Percentiles rank a stretch among this genome's conserved stretches.
These are phyloP conservation scores for Papilionanthe hybrid DNA, from an alignment of 116 monocot genomes.

Conservation along the genomic window DNA sequence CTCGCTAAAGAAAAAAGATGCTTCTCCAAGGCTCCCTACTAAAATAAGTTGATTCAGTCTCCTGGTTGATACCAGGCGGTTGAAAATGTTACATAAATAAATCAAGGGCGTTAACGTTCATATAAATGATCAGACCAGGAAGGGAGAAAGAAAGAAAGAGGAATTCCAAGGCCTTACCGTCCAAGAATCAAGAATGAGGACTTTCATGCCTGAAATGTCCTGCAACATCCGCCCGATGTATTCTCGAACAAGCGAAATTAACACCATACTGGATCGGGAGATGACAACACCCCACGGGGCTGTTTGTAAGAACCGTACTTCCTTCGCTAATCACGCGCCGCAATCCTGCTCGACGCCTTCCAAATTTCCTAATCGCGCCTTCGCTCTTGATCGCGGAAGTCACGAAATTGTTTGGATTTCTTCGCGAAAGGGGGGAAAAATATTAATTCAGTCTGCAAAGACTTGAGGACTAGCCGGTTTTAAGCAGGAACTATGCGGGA, in stretches of 20 bases:
- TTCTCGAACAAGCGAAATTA: slow-evolving; percentile 62
- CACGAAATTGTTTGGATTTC: no score
- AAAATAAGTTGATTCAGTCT: neutral
- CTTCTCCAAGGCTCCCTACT: neutral
- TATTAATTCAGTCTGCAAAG: no score
- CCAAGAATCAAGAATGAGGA: slow-evolving; percentile 81
- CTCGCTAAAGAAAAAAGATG: neutral
- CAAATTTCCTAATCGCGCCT: no score
- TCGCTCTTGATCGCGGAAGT: no score
- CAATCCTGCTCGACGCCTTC: no score
- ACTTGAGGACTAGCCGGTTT: no score
- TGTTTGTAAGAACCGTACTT: no score
- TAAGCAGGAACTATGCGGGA: no score
- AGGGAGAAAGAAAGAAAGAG: neutral
- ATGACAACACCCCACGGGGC: no score
- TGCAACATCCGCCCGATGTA: slow-evolving; percentile 92
- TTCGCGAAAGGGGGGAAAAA: no score
- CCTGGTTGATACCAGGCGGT: neutral
- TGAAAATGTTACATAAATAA: neutral
- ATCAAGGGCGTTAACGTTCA: neutral
- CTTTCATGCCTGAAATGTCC: slow-evolving; percentile 98
- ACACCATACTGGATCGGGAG: slow-evolving; percentile 34
- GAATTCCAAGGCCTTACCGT: slow-evolving; percentile 41
- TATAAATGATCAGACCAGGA: neutral
- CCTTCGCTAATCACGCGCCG: no score